Evolutionary conservation across 2,329 filamentous ascomycete genomes (phyloP).

Genomic region (Hypomyces perniciosus): DNA sequence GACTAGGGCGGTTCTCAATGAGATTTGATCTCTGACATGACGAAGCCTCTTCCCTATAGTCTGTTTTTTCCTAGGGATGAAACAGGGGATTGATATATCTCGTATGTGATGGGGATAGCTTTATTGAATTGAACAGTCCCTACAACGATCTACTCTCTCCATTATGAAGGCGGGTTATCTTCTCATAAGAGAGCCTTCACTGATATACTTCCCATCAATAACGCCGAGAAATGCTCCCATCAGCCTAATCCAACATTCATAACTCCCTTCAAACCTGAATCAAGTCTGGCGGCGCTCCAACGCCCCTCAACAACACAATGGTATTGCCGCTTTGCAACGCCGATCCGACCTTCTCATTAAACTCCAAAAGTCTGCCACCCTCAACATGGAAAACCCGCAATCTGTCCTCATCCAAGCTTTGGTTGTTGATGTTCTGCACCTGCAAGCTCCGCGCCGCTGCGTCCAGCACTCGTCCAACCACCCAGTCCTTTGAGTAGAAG

Average conservation of each 20-base stretch:
- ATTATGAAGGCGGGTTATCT: too few relatives aligned
- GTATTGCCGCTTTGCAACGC: conserved; percentile 77
- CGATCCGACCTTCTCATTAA: conserved; percentile 75
- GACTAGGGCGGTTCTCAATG: too few relatives aligned
- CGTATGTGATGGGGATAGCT: too few relatives aligned
- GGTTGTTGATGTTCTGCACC: conserved; percentile 79
- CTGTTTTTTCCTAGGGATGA: too few relatives aligned
- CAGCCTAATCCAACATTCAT: neutral
- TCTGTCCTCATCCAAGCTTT: conserved; percentile 67
- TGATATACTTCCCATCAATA: neutral
- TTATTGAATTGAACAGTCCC: too few relatives aligned
- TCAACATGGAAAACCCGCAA: conserved; percentile 91
- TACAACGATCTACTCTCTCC: too few relatives aligned
- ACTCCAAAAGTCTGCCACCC: conserved; percentile 78
- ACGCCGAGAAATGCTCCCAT: neutral
- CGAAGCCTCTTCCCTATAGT: too few relatives aligned
- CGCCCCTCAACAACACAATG: conserved; percentile 78
- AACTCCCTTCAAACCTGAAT: conserved; percentile 41
- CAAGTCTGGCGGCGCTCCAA: conserved; percentile 71
- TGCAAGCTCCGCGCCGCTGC: conserved; percentile 70
- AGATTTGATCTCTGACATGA: too few relatives aligned
- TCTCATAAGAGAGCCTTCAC: too few relatives aligned
- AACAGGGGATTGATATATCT: too few relatives aligned
- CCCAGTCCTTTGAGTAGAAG: conserved; percentile 80
- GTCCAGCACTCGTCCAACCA: conserved; percentile 77